These are phyloP conservation scores for Ophiostoma montium DNA, from an alignment of 2,329 filamentous ascomycete species.

Conservation along the genomic window DNA sequence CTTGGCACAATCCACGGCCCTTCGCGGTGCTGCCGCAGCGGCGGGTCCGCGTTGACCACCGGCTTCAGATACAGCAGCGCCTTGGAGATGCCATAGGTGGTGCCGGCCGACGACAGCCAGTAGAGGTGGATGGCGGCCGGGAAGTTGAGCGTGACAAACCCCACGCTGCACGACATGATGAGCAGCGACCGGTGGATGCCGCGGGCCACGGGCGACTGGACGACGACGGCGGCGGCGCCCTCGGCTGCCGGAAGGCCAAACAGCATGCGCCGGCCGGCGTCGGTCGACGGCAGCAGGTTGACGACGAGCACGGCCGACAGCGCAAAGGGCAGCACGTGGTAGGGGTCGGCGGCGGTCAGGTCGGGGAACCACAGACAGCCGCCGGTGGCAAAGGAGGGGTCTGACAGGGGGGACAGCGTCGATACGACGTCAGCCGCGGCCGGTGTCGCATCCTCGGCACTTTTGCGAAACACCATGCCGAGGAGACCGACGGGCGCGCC, in stretches of 20 bases:
- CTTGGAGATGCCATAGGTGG: conserved; percentile 14
- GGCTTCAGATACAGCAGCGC: conserved; percentile 17
- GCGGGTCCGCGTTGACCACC: conserved; percentile 6
- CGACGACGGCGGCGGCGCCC: background rate
- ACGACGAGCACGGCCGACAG: conserved; percentile 23
- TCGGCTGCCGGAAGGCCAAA: conserved; percentile 13
- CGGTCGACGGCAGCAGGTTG: conserved; percentile 21
- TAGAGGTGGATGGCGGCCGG: conserved; percentile 30
- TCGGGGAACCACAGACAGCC: conserved; percentile 43
- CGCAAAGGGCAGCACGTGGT: conserved; percentile 30
- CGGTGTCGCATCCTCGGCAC: background rate
- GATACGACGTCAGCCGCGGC: background rate
- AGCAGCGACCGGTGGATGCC: conserved; percentile 18
- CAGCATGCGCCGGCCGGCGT: conserved; percentile 14
- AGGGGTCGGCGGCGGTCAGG: conserved; percentile 37
- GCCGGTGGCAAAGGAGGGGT: conserved; percentile 29
- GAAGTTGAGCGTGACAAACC: conserved; percentile 24
- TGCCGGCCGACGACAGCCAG: conserved; percentile 24
- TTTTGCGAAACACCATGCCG: conserved; percentile 18
- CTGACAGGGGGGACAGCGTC: background rate
- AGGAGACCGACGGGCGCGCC: conserved; percentile 26
- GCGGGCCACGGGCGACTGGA: background rate
- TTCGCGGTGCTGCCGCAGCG: background rate
- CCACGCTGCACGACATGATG: conserved; percentile 19
- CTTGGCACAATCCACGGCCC: background rate